Conservation (phyloP, 768 basidiomycete species). For the Boletus fagicola region DNA sequence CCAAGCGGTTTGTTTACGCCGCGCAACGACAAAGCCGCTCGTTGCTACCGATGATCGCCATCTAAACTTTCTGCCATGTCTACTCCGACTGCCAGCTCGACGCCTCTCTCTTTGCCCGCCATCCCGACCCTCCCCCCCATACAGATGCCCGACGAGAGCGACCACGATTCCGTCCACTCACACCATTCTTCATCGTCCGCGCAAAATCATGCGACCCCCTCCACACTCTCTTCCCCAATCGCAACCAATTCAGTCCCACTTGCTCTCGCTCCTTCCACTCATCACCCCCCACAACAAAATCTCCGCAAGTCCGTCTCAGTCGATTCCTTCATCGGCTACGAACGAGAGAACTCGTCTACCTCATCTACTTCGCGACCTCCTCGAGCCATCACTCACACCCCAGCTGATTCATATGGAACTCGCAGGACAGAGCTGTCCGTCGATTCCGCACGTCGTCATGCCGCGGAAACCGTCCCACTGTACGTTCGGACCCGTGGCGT, state of each 20-base stretch:
- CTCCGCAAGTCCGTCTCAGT: conserved; percentile 77
- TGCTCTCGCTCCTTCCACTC: conserved; percentile 17
- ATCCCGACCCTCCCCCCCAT: conserved; percentile 48
- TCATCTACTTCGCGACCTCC: conserved; percentile 36
- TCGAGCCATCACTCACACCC: conserved; percentile 37
- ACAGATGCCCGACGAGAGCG: conserved; percentile 37
- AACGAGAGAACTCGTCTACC: conserved; percentile 36
- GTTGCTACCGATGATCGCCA: conserved; percentile 12
- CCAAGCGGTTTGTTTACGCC: not conserved
- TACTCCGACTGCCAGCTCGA: conserved; percentile 12
- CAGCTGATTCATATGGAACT: conserved; percentile 36
- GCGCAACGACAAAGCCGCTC: conserved; percentile 7
- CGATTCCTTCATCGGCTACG: conserved; percentile 64
- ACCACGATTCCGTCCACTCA: conserved; percentile 24
- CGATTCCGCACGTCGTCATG: conserved; percentile 27
- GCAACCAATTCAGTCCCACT: conserved; percentile 3
- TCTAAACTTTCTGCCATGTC: conserved; percentile 23
- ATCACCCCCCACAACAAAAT: conserved; percentile 27
- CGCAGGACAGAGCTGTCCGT: conserved; percentile 28
- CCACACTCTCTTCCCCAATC: conserved; percentile 41
- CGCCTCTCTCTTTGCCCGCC: conserved; percentile 30
- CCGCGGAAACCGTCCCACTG: conserved; percentile 29
- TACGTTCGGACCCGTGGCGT: conserved; percentile 52
- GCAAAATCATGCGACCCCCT: conserved; percentile 41
- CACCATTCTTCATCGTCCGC: conserved; percentile 33